A percentile compares a stretch with the other conserved stretches of the same genome.
phyloP scores from a whole-genome alignment of 306 rosid genomes.

The Lithocarpus polystachyus region DNA sequence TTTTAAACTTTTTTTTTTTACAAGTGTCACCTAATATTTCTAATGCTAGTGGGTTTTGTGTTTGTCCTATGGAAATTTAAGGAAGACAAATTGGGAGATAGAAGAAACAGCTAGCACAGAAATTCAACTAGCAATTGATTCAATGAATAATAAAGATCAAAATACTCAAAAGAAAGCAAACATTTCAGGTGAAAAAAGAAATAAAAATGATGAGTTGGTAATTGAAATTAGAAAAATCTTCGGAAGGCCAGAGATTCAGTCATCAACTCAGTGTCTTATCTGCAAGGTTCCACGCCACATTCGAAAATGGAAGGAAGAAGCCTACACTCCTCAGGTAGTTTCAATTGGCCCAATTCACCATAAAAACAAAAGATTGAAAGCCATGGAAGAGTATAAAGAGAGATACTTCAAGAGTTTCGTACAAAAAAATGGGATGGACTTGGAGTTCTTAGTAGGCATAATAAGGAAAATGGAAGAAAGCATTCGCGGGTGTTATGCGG shows the following conservation, averaged over 20 bases:
- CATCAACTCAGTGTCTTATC: background rate
- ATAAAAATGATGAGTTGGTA: background rate
- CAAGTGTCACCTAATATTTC: too few relatives aligned
- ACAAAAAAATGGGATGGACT: too few relatives aligned
- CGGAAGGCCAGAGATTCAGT: background rate
- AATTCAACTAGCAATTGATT: background rate
- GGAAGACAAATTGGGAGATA: background rate
- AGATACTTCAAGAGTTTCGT: background rate
- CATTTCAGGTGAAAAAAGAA: too few relatives aligned
- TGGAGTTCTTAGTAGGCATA: background rate
- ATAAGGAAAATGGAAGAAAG: background rate
- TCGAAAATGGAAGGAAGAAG: background rate
- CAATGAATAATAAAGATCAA: background rate
- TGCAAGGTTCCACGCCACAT: background rate
- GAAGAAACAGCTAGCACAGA: too few relatives aligned
- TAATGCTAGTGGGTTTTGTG: too few relatives aligned
- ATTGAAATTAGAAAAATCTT: background rate
- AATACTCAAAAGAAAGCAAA: too few relatives aligned
- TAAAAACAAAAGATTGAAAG: background rate
- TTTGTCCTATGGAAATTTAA: background rate
- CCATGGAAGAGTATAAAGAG: background rate
- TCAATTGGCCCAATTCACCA: slow-evolving; percentile 13
- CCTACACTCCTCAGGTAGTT: background rate
- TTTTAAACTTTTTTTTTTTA: too few relatives aligned
- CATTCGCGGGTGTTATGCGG: background rate